Evolutionary conservation across 352 stramenopile species (phyloP), one percentile per base, ranked within the genome.

Genomic region (Pythium coloratum): DNA sequence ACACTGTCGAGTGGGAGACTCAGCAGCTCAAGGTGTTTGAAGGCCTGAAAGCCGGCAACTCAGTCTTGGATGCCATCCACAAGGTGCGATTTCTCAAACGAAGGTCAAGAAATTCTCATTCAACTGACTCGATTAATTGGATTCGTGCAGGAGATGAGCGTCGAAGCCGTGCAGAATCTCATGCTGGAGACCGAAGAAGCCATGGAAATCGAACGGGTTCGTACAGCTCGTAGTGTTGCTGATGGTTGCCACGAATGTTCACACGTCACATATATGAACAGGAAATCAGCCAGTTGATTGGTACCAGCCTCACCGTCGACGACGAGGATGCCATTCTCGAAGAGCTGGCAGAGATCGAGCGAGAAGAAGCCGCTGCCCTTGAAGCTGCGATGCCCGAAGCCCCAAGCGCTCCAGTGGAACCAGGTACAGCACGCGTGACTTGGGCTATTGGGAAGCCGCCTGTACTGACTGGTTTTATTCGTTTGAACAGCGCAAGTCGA

Each of bases 101-200:
- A 24, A 24, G 20, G 20, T 24, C 20, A 24, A 24, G 20, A 24
- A 24, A 24, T 24, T 24, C 20, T 24, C 20, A 24, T 24, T 24
- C 20, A 24, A 24, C n/a, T 59, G 5, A 66, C n/a, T 18, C 36
- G 47, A 55, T 20, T 36, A 34, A 20, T 16, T 50, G 12, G 24
- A 18, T 64, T 44, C 38, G 0, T 59, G 60, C 62, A 92, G 82
- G 86, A 96, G 65, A 95, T 97, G 83, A 92, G 77, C 1, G 80
- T 95, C 28, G 90, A 97, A 44, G 85, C 88, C 32, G 86, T 97
- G 2, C 85, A 95, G 59, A 88, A 96, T 54, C 68, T 96, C 28
- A 95, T 97, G 88, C 71, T 94, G 7, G 90, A 97, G 73, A 95
- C 86, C 10, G 81, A 91, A 68, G 90, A 97, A 76, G 89, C 88